phyloP scores from a whole-genome alignment of 768 basidiomycete genomes.

The Mycena maculata region DNA sequence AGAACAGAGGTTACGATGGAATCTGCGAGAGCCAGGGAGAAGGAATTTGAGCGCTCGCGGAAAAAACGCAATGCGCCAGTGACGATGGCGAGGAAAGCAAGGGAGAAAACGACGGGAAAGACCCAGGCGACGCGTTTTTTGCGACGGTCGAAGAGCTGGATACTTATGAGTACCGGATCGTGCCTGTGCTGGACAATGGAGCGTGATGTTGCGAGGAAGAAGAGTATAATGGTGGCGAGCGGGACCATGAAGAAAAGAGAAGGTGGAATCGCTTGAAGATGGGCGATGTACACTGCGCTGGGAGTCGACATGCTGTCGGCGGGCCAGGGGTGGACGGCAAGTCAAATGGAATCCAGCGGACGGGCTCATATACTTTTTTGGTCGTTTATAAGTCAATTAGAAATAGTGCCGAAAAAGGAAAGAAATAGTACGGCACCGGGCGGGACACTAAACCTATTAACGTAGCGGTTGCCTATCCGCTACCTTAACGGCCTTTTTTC shows the following conservation, averaged over 20 bases:
- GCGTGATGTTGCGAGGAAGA: constrained; percentile 24
- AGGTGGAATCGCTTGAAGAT: constrained; percentile 26
- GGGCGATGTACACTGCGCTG: constrained; percentile 13
- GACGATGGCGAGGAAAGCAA: constrained; percentile 32
- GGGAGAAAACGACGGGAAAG: constrained; percentile 30
- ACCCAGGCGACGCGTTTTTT: constrained; percentile 31
- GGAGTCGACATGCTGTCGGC: constrained; percentile 21
- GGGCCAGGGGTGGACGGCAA: background rate
- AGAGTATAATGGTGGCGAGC: constrained; percentile 27
- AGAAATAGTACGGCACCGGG: too few relatives aligned
- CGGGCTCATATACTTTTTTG: background rate
- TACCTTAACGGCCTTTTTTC: too few relatives aligned
- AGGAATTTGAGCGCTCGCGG: constrained; percentile 12
- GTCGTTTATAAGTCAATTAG: background rate
- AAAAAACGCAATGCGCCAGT: constrained; percentile 28
- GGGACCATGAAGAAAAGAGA: constrained; percentile 36
- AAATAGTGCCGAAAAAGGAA: background rate
- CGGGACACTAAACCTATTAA: too few relatives aligned
- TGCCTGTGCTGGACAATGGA: constrained; percentile 18
- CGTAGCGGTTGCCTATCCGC: too few relatives aligned
- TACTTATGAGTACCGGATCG: constrained; percentile 18
- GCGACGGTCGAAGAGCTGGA: constrained; percentile 26
- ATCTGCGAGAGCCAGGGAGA: constrained; percentile 26
- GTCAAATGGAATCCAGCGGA: background rate
- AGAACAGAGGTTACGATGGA: constrained; percentile 25